Evolutionary conservation across 2,329 filamentous ascomycete genomes (phyloP).

Genomic region (Fusarium torreyae): DNA sequence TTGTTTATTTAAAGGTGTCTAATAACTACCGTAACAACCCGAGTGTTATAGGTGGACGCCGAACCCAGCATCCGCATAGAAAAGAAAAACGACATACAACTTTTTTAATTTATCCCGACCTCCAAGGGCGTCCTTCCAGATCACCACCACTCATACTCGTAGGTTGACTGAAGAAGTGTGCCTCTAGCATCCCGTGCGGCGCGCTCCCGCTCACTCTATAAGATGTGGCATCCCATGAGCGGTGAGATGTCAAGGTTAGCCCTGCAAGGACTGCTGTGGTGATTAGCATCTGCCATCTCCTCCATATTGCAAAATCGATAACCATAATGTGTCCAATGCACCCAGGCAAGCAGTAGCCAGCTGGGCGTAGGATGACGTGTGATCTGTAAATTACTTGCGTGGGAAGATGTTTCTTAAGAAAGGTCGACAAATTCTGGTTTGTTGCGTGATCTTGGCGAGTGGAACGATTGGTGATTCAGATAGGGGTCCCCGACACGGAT

Average conservation of each 20-base stretch:
- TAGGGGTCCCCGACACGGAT: conserved; percentile 46
- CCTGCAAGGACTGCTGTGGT: conserved; percentile 32
- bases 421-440: conserved; percentile 63
- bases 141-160: conserved; percentile 41
- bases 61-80: conserved; percentile 37
- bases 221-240: conserved; percentile 40
- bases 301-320: conserved; percentile 72
- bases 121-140: conserved; percentile 34
- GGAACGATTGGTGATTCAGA: conserved; percentile 53
- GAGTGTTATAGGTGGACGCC: conserved; percentile 33
- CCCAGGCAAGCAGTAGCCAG: conserved; percentile 64
- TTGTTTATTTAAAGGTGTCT: conserved; percentile 44
- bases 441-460: conserved; percentile 54
- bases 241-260: conserved; percentile 47
- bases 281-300: conserved; percentile 53
- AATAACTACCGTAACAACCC: conserved; percentile 41
- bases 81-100: conserved; percentile 46
- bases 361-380: conserved; percentile 71
- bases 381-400: conserved; percentile 68
- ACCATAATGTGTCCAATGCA: conserved; percentile 74
- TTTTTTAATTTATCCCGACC: conserved; percentile 38
- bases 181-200: conserved; percentile 33
- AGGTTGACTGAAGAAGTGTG: conserved; percentile 43
- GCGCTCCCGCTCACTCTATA: conserved; percentile 21
- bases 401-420: conserved; percentile 66